Conservation (phyloP, 352 stramenopile species). For the Phytophthora hybrid region DNA sequence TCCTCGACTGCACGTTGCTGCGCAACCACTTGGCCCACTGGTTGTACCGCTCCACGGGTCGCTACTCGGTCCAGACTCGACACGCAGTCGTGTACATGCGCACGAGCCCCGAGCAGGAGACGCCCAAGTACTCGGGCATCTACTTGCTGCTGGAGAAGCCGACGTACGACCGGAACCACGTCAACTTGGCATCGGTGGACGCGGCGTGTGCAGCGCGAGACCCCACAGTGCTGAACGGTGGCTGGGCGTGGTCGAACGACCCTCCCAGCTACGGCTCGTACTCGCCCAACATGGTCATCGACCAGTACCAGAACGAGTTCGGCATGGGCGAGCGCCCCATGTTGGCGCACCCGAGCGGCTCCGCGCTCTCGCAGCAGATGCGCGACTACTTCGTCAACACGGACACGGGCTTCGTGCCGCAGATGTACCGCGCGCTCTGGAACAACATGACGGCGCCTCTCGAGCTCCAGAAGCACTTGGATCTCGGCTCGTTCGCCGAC, state of each 20-base stretch:
- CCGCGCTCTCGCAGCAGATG: constrained; percentile 71
- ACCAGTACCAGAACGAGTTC: constrained; percentile 85
- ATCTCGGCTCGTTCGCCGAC: constrained; percentile 77
- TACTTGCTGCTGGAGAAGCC: constrained; percentile 84
- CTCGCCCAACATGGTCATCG: constrained; percentile 81
- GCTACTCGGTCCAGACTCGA: constrained; percentile 71
- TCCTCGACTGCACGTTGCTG: constrained; percentile 72
- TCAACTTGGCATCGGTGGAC: constrained; percentile 66
- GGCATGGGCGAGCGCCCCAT: constrained; percentile 76
- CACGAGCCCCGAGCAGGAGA: constrained; percentile 34
- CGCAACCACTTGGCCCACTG: constrained; percentile 86
- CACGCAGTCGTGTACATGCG: constrained; percentile 80
- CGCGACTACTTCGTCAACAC: constrained; percentile 80
- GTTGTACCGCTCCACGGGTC: constrained; percentile 71
- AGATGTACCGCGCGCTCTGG: constrained; percentile 75
- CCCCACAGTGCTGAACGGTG: constrained; percentile 57
- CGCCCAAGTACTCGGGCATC: constrained; percentile 66
- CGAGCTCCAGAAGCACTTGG: constrained; percentile 64
- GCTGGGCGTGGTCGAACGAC: constrained; percentile 87
- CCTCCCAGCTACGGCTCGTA: constrained; percentile 70
- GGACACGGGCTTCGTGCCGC: constrained; percentile 62
- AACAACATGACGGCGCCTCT: constrained; percentile 80
- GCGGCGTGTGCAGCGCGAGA: constrained; percentile 44
- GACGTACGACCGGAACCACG: constrained; percentile 73
- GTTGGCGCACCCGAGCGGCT: constrained; percentile 62